Base-by-base conservation (phyloP, 129 eudicot species). In the Solidago caesia region DNA sequence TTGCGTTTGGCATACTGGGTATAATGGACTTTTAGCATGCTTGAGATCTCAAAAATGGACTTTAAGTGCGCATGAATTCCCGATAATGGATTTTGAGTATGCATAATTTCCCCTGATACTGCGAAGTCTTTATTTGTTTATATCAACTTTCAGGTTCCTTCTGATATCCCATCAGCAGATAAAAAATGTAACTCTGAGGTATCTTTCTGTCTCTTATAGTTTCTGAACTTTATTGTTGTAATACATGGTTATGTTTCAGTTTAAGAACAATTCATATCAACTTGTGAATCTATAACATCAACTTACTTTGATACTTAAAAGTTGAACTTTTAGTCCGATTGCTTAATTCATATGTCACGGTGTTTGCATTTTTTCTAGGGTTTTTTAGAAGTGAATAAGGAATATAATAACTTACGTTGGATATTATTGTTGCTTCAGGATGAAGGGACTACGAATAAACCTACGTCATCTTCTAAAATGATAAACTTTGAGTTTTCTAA, bases 401-500 rank as follows among this genome's bases (percentile, higher is more conserved):
- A 33, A 33, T 33, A 33, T 33, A 33, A 1, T 33, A 16, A 60
- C 29, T 60, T 60, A 2, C n/a, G n/a, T 68, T 14, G 29, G 29
- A 72, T 73, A 43, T 33, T 73, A 43, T 25, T 73, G 41, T 44
- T 61, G 72, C 48, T 84, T 79, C 91, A 94, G 98, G 96, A 77
- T 49, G 93, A 87, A 79, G 90, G 83, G 67, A 60, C 71, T 69
- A 68, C 85, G 55, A 75, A 83, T 9, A 76, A 84, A 63, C 70
- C 84, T 46, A 60, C 73, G 8, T 86, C 97, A 42, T 87, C 97
- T 72, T 90, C 98, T 62, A 84, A 78, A 48, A 90, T 94, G 98
- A 94, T 94, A 27, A 80, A 85, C 83, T 84, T 88, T 80, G 98
- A 94, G 27, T 78, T 91, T 61, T 75, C 96, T 16, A 83, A 84